Evolutionary conservation across 1,139 yeast species (phyloP), one percentile per base, ranked within the genome.

Genomic region (Hemisphaericaspora xylofermentans): DNA sequence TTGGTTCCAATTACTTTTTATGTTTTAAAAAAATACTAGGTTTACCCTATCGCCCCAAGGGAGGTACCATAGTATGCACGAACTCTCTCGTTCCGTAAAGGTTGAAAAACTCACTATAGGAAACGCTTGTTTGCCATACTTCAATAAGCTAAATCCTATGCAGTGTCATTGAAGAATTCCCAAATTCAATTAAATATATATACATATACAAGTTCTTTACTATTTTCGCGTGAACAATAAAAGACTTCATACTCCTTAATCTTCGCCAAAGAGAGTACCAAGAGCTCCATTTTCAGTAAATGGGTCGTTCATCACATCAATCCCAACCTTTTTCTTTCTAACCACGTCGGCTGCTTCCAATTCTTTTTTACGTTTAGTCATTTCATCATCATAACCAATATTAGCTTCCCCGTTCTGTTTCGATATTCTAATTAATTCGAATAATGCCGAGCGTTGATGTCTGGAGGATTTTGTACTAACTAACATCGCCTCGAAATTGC

Each of bases 361-460:
- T 45, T 71, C 74, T 56, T 80, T 80, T 53, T 77, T 79, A 39
- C 80, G 71, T 47, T 69, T 65, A 25, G 58, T 60, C 58, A 69
- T 64, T 35, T 72, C 71, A 53, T 64, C 67, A 38, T 65, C 64
- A 49, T 69, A 63, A 14, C 47, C 47, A 7, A 49, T 50, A 21
- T 51, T 45, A 13, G 51, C 58, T 8, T 47, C 51, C 26, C 51
- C 56, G 21, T 50, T 54, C 26, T 66, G 68, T 46, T 68, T 71
- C 45, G 78, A 66, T 43, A 70, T 63, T 41, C 73, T 74, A 8
- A 81, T 65, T 50, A 85, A 80, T 49, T 85, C 94, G 38, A 85
- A 63, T 58, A 88, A 74, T 9, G 87, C 80, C 7, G 84, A 78
- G 46, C 93, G 71, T 62, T 86, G 95, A 54, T 84, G 91, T 47